These are phyloP conservation scores for Fraxinus sp. DNA, from an alignment of 305 asterid genomes.

Conservation along the genomic window DNA sequence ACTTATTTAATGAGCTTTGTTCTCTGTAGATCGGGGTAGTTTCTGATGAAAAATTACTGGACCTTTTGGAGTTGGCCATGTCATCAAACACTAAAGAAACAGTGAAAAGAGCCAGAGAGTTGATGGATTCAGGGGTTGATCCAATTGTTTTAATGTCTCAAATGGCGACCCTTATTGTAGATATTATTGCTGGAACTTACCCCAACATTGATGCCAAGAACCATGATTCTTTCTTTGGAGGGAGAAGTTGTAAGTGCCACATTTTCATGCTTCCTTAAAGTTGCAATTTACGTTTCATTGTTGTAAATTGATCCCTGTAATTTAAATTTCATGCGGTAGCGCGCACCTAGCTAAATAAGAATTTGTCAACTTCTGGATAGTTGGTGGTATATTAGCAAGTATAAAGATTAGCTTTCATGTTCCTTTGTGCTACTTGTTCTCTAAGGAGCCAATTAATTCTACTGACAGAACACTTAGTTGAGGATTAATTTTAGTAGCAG, in stretches of 20 bases:
- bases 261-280: slow-evolving; percentile 15
- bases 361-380: neutral
- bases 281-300: neutral
- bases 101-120: slow-evolving; percentile 79
- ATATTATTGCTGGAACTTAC: slow-evolving; percentile 81
- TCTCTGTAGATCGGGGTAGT: slow-evolving; percentile 78
- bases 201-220: slow-evolving; percentile 42
- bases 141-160: slow-evolving; percentile 89
- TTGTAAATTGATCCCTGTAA: neutral
- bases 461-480: neutral
- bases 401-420: neutral
- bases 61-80: slow-evolving; percentile 87
- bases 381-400: neutral
- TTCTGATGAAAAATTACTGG: slow-evolving; percentile 84
- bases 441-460: neutral
- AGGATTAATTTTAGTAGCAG: neutral
- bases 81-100: slow-evolving; percentile 88
- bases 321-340: neutral
- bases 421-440: neutral
- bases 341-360: neutral
- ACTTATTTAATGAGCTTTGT: neutral
- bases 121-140: slow-evolving; percentile 86
- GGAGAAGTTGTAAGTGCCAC: slow-evolving; percentile 58
- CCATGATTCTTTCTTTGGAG: slow-evolving; percentile 50
- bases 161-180: slow-evolving; percentile 87